Evolutionary conservation across 1,284 basidiomycete species (phyloP).

Genomic region (Cryptococcus floricola): DNA sequence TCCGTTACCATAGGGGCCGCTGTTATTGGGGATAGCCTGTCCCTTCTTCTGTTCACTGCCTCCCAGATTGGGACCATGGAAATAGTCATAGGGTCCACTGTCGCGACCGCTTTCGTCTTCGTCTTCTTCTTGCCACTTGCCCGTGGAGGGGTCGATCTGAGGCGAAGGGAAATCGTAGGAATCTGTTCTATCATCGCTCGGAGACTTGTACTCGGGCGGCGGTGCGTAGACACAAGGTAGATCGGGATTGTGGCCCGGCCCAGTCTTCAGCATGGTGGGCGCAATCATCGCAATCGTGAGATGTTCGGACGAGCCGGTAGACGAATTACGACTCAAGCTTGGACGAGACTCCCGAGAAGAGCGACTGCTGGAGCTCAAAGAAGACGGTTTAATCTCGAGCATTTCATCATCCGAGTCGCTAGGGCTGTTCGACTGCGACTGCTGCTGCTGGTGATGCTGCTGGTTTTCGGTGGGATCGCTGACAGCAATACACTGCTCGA

Average conservation of each 20-base stretch:
- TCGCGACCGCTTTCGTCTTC: constrained; percentile 52
- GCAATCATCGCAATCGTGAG: constrained; percentile 92
- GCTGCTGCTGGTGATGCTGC: constrained; percentile 30
- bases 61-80: constrained; percentile 57
- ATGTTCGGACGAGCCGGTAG: constrained; percentile 51
- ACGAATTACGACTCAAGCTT: constrained; percentile 34
- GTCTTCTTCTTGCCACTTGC: constrained; percentile 41
- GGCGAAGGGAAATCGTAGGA: constrained; percentile 41
- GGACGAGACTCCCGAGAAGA: constrained; percentile 33
- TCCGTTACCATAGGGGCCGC: neutral
- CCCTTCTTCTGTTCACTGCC: constrained; percentile 4
- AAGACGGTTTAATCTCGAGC: constrained; percentile 60
- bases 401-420: constrained; percentile 56
- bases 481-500: constrained; percentile 96
- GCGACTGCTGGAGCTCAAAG: constrained; percentile 28
- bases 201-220: constrained; percentile 49
- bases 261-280: constrained; percentile 85
- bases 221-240: constrained; percentile 69
- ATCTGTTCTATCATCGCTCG: constrained; percentile 14
- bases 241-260: constrained; percentile 42
- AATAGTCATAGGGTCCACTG: constrained; percentile 57
- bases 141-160: constrained; percentile 30
- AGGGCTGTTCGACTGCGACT: too few relatives aligned
- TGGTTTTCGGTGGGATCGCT: constrained; percentile 49
- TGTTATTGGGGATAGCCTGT: neutral